phyloP scores from a whole-genome alignment of 2,329 filamentous ascomycete species.

The Sporothrix luriei region DNA sequence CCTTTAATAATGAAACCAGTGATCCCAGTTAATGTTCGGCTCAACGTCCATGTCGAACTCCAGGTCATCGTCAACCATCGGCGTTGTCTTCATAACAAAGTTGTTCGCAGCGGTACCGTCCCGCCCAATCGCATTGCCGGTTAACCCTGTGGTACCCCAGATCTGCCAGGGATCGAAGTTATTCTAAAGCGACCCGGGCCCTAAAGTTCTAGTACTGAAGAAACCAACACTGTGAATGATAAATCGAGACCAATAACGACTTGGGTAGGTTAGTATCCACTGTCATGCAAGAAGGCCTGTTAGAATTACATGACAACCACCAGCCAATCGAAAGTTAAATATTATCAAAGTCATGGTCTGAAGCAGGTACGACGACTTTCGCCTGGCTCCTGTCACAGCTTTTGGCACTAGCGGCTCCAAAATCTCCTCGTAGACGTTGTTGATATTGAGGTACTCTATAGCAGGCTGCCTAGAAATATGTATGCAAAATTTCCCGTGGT shows the following conservation, averaged over 20 bases:
- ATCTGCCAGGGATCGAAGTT: conserved; percentile 27
- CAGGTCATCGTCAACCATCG: conserved; percentile 24
- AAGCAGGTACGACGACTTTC: no score
- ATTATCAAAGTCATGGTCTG: no score
- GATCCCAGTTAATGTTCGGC: conserved; percentile 33
- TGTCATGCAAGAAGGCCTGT: background rate
- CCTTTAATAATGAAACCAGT: conserved; percentile 32
- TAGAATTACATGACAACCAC: no score
- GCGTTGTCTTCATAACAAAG: background rate
- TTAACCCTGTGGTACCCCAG: conserved; percentile 19
- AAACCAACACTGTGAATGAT: no score
- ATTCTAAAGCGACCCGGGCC: background rate
- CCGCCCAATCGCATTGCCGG: background rate
- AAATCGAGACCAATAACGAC: no score
- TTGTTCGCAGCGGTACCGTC: background rate
- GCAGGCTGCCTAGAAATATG: no score
- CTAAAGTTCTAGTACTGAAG: no score
- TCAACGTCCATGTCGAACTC: conserved; percentile 29
- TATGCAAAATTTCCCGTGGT: no score
- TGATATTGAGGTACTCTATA: background rate
- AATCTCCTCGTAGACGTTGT: conserved; percentile 10
- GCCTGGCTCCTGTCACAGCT: conserved; percentile 12
- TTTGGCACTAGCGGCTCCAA: conserved; percentile 18
- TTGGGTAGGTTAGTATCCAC: background rate
- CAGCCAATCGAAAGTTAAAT: no score